phyloP scores from a whole-genome alignment of 345 rosid species.

The Eucalyptus sideroxylon region DNA sequence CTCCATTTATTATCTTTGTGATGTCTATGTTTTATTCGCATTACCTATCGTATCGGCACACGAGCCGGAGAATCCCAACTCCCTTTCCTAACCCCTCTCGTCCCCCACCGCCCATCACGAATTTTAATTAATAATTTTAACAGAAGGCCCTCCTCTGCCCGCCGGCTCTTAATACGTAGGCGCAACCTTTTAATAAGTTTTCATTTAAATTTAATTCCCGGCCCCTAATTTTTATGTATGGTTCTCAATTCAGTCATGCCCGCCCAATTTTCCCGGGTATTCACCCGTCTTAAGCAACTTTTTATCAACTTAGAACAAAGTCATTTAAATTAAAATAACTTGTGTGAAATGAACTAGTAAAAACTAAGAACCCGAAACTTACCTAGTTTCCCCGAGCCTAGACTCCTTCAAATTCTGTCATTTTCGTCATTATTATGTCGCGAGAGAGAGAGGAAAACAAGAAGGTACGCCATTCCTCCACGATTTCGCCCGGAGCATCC shows the following conservation, averaged over 20 bases:
- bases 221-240: neutral
- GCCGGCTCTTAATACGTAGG: neutral
- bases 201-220: neutral
- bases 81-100: neutral
- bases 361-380: neutral
- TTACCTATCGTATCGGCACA: neutral
- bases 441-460: neutral
- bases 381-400: neutral
- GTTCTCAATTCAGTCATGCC: neutral
- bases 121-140: too few relatives aligned
- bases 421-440: neutral
- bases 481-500: neutral
- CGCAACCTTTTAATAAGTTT: neutral
- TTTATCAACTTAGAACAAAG: too few relatives aligned
- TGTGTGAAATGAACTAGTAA: too few relatives aligned
- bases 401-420: neutral
- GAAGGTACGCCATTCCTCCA: neutral
- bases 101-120: too few relatives aligned
- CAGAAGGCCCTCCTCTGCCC: neutral
- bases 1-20: too few relatives aligned
- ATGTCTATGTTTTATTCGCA: neutral
- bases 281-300: neutral
- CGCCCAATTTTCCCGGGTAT: accelerated
- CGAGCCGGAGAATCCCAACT: neutral
- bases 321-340: too few relatives aligned